A percentile compares a stretch with the other conserved stretches of the same genome.
Conservation (phyloP, 345 rosid species). For the Psidium friedrichsthalianum region DNA sequence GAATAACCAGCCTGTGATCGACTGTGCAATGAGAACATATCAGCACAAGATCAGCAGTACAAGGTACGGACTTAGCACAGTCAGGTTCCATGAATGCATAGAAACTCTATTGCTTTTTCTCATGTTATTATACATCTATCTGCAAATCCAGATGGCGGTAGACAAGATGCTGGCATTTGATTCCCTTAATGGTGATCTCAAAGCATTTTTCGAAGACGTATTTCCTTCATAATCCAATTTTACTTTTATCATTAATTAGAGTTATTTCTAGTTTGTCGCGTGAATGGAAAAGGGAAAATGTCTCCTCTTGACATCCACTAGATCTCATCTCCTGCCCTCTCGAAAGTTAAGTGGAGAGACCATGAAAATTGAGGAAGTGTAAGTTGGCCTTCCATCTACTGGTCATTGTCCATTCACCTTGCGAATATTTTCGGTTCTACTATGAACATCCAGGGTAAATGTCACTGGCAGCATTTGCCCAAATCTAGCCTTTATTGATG, state of each 20-base stretch:
- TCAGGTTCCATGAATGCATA: background rate
- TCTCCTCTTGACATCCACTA: background rate
- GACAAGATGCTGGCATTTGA: conserved; percentile 62
- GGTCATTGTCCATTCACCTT: background rate
- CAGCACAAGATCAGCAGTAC: conserved; percentile 52
- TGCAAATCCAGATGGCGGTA: conserved; percentile 45
- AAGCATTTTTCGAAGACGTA: conserved; percentile 45
- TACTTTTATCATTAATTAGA: background rate
- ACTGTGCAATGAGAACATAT: conserved; percentile 42
- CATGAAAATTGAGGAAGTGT: background rate
- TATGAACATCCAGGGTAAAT: background rate
- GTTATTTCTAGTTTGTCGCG: background rate
- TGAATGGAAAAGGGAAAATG: background rate
- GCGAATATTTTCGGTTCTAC: background rate
- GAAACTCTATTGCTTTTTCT: background rate
- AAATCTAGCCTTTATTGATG: background rate
- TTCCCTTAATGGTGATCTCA: conserved; percentile 42
- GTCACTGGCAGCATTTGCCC: background rate
- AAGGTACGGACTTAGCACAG: conserved; percentile 23
- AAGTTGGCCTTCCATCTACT: background rate
- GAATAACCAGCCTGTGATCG: conserved; percentile 38
- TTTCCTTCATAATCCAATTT: conserved; percentile 14
- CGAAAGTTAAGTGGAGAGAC: background rate
- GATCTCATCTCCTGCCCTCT: background rate
- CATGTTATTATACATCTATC: background rate